phyloP scores from a whole-genome alignment of 1,284 basidiomycete genomes.

The Rhodotorula sp. region DNA sequence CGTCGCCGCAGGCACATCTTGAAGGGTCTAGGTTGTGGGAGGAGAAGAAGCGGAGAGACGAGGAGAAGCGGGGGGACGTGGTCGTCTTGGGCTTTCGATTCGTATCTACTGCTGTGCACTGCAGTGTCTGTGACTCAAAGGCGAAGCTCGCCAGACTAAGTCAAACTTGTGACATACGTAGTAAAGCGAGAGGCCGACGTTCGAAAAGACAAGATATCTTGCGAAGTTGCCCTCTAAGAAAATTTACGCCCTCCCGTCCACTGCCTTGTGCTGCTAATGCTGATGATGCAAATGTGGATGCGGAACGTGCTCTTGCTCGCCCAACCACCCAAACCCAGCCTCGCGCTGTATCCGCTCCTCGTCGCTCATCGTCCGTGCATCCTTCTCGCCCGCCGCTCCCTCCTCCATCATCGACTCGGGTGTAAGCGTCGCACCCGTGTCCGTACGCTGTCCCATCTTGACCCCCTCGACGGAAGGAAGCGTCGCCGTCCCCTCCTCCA shows the following conservation, averaged over 20 bases:
- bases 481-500: background rate
- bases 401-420: background rate
- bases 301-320: background rate
- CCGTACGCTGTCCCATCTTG: background rate
- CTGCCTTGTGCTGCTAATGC: too few relatives aligned
- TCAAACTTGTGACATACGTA: too few relatives aligned
- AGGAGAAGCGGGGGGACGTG: too few relatives aligned
- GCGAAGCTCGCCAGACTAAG: too few relatives aligned
- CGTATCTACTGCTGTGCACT: too few relatives aligned
- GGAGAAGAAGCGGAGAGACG: too few relatives aligned
- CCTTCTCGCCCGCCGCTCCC: background rate
- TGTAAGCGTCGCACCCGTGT: background rate
- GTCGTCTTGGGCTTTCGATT: too few relatives aligned
- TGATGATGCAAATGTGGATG: background rate
- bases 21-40: too few relatives aligned
- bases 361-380: background rate
- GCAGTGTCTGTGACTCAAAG: too few relatives aligned
- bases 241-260: background rate
- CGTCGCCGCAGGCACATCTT: background rate
- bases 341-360: background rate
- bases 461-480: background rate
- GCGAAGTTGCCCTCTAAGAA: too few relatives aligned
- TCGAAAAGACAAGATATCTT: too few relatives aligned
- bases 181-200: too few relatives aligned
- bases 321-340: conserved; percentile 6